Base-by-base conservation (phyloP, 2,329 filamentous ascomycete species). In the Claviceps paspali region DNA sequence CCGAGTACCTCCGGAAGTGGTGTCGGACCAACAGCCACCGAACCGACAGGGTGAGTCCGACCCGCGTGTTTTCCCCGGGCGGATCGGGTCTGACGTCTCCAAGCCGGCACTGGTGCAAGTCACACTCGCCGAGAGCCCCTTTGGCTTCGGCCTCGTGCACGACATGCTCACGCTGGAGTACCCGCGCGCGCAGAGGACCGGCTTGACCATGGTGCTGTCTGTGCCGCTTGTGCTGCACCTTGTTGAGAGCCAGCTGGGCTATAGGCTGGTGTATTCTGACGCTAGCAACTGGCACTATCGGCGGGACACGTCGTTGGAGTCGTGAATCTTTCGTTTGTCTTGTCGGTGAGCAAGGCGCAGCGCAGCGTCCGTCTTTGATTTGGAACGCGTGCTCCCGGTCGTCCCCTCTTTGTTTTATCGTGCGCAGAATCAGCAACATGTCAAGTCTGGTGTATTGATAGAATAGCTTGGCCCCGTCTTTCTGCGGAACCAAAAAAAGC, bases 1-100 rank as follows among this genome's bases (percentile, higher is more conserved):
- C 55, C 3, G 57, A 60, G 1, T 71, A 70, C 40, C 47, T 70
- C 2, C 59, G 59, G 47, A 59, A 59, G 26, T 70, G 65, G 65
- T 63, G 59, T 32, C 56, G 60, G 29, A 49, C 56, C 7, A 67
- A 69, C 37, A 53, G 60, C 33, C 52, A 57, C 6, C 48, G 59
- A 19, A 50, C 46, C 9, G 48, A 52, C 23, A 56, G 52, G 42
- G 60, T 61, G 38, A 9, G 10, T n/a, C n/a, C n/a, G n/a, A n/a
- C n/a, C n/a, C n/a, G n/a, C n/a, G n/a, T n/a, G n/a, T n/a, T n/a
- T n/a, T n/a, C n/a, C n/a, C n/a, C n/a, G n/a, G n/a, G n/a, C n/a
- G n/a, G n/a, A n/a, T n/a, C n/a, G n/a, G n/a, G n/a, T n/a, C 17
- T 15, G 19, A 36, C 29, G 2, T 3, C 17, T 6, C 18, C 17